Conservation (phyloP, 371 early-diverging fungal genomes). For the Nematocida displodere region DNA sequence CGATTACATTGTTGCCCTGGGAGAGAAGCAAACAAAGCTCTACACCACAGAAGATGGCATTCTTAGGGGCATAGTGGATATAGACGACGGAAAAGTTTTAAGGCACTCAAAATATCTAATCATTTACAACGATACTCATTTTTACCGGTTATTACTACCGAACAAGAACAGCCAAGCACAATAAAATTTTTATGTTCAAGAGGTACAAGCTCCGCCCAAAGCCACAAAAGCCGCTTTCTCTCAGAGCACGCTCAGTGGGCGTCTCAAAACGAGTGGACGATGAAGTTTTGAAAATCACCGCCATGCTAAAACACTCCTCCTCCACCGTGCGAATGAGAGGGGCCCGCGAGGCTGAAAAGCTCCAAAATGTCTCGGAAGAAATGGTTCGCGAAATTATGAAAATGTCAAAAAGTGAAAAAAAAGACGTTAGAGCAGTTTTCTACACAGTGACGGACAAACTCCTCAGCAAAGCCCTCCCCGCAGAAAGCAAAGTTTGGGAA, state of each 20-base stretch:
- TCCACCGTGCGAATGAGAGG: conserved; percentile 41
- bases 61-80: conserved; percentile 1
- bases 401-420: conserved; percentile 36
- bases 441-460: conserved; percentile 15
- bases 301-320: conserved; percentile 42
- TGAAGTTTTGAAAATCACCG: not conserved
- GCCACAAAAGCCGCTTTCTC: conserved; percentile 2
- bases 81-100: conserved; percentile 13
- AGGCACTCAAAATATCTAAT: conserved; percentile 22
- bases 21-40: conserved; percentile 12
- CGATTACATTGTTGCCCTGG: conserved; percentile 30
- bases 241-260: conserved; percentile 13
- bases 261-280: conserved; percentile 44
- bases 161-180: too few species aligned
- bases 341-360: conserved; percentile 24
- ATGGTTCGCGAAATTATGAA: conserved; percentile 46
- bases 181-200: conserved; percentile 50
- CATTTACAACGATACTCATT: conserved; percentile 31
- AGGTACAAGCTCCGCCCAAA: conserved; percentile 44
- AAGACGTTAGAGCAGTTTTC: conserved; percentile 41
- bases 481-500: conserved; percentile 40
- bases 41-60: conserved; percentile 26
- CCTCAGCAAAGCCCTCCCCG: conserved; percentile 24
- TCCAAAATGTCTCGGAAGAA: conserved; percentile 12
- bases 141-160: conserved; percentile 14